Evolutionary conservation across 768 basidiomycete genomes (phyloP).

Genomic region (Pleurotus ostreatus): DNA sequence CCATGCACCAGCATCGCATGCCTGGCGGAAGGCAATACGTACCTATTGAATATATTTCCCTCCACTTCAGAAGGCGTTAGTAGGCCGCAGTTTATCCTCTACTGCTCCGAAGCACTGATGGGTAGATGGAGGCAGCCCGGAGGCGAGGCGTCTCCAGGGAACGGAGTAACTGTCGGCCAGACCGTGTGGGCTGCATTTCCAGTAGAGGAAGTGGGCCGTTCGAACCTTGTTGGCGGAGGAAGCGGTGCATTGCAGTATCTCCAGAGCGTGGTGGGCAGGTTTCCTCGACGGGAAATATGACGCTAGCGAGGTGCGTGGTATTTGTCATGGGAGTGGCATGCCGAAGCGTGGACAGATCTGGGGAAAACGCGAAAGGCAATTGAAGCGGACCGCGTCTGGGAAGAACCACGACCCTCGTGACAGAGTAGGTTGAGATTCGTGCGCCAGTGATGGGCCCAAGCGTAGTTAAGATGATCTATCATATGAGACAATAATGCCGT

Average conservation of each 20-base stretch:
- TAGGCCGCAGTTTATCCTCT: conserved; percentile 11
- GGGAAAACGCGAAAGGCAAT: neutral
- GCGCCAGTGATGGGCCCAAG: neutral
- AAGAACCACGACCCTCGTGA: conserved; percentile 1
- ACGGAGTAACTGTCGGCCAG: conserved; percentile 1
- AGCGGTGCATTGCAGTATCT: neutral
- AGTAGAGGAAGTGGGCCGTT: neutral
- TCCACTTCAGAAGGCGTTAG: neutral
- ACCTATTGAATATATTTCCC: neutral
- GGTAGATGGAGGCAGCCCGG: neutral
- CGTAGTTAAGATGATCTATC: neutral
- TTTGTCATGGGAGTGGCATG: neutral
- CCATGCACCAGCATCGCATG: neutral
- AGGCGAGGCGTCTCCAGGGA: neutral
- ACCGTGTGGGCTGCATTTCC: conserved; percentile 7
- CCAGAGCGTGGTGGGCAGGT: conserved; percentile 1
- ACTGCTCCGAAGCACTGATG: conserved; percentile 3
- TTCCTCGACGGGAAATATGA: conserved; percentile 8
- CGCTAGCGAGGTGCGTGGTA: neutral
- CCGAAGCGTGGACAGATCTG: neutral
- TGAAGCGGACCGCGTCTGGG: neutral
- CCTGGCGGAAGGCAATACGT: neutral
- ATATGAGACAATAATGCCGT: neutral
- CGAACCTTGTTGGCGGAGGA: neutral
- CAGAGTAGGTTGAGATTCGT: neutral